Evolutionary conservation across 495 filamentous ascomycete genomes (phyloP), one percentile per base, ranked within the genome.

Genomic region (Lophiotrema nucula): DNA sequence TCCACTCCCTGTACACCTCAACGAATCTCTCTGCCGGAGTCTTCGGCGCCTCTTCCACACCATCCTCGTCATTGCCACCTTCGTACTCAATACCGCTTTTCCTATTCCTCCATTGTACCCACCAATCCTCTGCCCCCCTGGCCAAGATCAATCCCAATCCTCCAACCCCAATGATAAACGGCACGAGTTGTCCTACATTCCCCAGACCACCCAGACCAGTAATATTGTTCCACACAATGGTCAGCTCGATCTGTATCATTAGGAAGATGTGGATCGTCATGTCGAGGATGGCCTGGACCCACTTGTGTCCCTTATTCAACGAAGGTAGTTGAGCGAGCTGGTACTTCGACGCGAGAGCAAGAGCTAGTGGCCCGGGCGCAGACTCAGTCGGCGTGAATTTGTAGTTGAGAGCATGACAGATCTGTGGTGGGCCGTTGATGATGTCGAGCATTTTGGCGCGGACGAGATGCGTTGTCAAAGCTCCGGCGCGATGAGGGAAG

Each of bases 161-260:
- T 2, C 58, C 62, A 15, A 70, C 47, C 1, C 65, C 69, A 16
- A 69, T 47, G 23, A 67, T 54, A 53, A 66, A 66, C n/a, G 69
- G 67, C 39, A 71, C 65, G 39, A 68, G 45, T 47, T 71, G 69
- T 12, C 69, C 69, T 38, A 71, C 28, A 43, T 38, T 62, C 8
- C 28, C 43, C 24, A 71, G 31, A 6, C 43, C 48, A 16, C 48
- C n/a, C 43, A 71, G 24, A 0, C 67, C 69, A 26, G 27, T 37
- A 11, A 69, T 47, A 4, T 49, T 2, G 23, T 71, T 71, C 65
- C 67, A 71, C 0, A 23, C 28, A 3, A 71, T 60, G 33, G 69
- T 61, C 18, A 69, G 25, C 44, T 69, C 69, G 1, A 71, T 39
- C 37, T 68, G 65, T 11, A 60, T 8, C n/a, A 70, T 63, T 10